phyloP scores from a whole-genome alignment of 306 rosid species.

The Cicer judaicum region DNA sequence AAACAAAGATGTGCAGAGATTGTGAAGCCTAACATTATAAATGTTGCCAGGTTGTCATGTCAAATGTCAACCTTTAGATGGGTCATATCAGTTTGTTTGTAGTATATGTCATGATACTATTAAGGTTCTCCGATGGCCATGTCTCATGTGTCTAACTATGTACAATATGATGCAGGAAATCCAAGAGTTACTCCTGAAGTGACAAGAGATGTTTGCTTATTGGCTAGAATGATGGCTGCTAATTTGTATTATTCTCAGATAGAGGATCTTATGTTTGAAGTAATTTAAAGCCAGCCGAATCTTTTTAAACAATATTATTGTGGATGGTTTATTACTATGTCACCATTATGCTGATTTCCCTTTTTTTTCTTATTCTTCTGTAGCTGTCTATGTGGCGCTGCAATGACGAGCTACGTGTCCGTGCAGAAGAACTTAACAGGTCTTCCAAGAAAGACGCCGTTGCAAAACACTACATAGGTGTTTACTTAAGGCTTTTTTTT shows the following conservation, averaged over 20 bases:
- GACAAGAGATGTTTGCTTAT: slow-evolving; percentile 92
- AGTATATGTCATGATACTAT: background rate
- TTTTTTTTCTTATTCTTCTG: background rate
- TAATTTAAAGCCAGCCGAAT: slow-evolving; percentile 42
- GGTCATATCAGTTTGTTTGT: background rate
- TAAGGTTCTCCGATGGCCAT: background rate
- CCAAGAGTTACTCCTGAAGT: slow-evolving; percentile 99
- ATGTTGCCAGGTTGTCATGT: background rate
- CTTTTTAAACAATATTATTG: slow-evolving; percentile 9
- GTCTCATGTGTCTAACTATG: slow-evolving; percentile 22
- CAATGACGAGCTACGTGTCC: slow-evolving; percentile 80
- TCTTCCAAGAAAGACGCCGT: slow-evolving; percentile 72
- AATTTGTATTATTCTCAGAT: slow-evolving; percentile 94
- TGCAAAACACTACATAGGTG: slow-evolving; percentile 90
- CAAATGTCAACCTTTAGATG: background rate
- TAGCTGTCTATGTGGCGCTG: slow-evolving; percentile 99
- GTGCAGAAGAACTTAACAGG: slow-evolving; percentile 72
- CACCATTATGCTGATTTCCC: slow-evolving; percentile 34
- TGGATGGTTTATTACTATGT: background rate
- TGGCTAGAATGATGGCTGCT: slow-evolving; percentile 99
- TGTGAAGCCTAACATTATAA: background rate
- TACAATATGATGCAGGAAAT: slow-evolving; percentile 43
- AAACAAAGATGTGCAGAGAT: background rate
- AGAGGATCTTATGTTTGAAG: slow-evolving; percentile 98
- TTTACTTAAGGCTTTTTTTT: slow-evolving; percentile 20